phyloP scores from a whole-genome alignment of 805 yeast genomes.

The Wickerhamomyces hampshirensis region DNA sequence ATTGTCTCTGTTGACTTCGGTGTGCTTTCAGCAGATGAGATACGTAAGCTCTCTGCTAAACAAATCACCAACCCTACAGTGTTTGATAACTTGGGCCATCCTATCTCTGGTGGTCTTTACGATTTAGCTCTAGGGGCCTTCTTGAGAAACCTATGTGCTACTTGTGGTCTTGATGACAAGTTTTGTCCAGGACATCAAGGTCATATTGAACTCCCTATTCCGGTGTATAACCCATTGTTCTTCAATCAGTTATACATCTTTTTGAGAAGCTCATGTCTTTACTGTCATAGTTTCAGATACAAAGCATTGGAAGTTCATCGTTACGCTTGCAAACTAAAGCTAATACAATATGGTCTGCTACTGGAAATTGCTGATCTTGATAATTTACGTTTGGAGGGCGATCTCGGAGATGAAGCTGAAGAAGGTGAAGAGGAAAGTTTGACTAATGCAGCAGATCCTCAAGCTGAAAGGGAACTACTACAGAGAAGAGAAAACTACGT shows the following conservation, averaged over 20 bases:
- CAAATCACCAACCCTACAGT: conserved; percentile 94
- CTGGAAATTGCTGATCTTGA: conserved; percentile 75
- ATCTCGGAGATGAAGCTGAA: conserved; percentile 46
- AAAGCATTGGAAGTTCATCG: conserved; percentile 66
- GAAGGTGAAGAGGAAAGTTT: conserved; percentile 30
- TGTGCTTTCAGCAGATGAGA: conserved; percentile 74
- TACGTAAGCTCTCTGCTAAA: conserved; percentile 83
- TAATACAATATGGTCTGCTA: conserved; percentile 85
- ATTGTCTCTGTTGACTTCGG: conserved; percentile 91
- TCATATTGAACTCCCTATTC: conserved; percentile 93
- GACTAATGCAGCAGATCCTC: conserved; percentile 29
- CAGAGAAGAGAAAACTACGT: conserved; percentile 67
- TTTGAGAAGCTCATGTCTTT: conserved; percentile 80
- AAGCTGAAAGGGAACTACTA: conserved; percentile 42
- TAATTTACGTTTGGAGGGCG: conserved; percentile 39
- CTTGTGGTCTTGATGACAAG: conserved; percentile 93
- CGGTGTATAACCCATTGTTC: conserved; percentile 92
- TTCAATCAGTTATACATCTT: conserved; percentile 86
- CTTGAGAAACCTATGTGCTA: conserved; percentile 76
- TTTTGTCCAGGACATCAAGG: conserved; percentile 99
- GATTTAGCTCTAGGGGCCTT: conserved; percentile 96
- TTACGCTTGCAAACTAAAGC: conserved; percentile 68
- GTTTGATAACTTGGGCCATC: conserved; percentile 95
- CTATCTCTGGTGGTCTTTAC: conserved; percentile 88
- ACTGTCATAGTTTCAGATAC: conserved; percentile 83